These are phyloP conservation scores for Priceomyces medius DNA, from an alignment of 805 yeast genomes.

Conservation along the genomic window DNA sequence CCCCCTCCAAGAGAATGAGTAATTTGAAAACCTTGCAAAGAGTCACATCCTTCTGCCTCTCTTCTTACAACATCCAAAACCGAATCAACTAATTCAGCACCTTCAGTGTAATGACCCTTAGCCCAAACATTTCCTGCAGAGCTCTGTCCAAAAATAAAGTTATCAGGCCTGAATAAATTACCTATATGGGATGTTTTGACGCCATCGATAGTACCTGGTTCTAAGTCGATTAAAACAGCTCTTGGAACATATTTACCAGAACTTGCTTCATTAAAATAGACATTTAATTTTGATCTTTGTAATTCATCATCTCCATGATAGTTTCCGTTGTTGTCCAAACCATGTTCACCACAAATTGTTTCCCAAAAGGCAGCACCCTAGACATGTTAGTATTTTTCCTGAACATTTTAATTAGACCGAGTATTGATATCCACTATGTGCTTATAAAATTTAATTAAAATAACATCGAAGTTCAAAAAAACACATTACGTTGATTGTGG, in stretches of 20 bases:
- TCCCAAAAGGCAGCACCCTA: slow-evolving; percentile 94
- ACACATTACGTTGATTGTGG: not conserved
- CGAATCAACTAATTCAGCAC: slow-evolving; percentile 89
- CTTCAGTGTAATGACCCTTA: slow-evolving; percentile 94
- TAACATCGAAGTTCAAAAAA: not conserved
- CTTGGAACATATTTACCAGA: slow-evolving; percentile 91
- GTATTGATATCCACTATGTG: not conserved
- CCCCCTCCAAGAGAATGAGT: slow-evolving; percentile 66
- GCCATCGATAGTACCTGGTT: slow-evolving; percentile 90
- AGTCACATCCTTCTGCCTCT: slow-evolving; percentile 91
- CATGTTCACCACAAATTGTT: slow-evolving; percentile 86
- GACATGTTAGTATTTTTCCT: slow-evolving; percentile 1
- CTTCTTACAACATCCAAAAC: slow-evolving; percentile 89
- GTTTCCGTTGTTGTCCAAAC: slow-evolving; percentile 71
- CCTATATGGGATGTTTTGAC: slow-evolving; percentile 82
- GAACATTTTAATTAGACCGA: not conserved
- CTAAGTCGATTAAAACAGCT: slow-evolving; percentile 88
- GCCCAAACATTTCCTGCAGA: slow-evolving; percentile 98
- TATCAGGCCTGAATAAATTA: slow-evolving; percentile 87
- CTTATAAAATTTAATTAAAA: not conserved
- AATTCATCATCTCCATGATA: slow-evolving; percentile 53
- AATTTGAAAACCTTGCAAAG: slow-evolving; percentile 93
- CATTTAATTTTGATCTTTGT: slow-evolving; percentile 61
- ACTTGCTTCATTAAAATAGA: slow-evolving; percentile 84
- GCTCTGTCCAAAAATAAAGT: slow-evolving; percentile 83